These are phyloP conservation scores for Pycnococcus provasolii DNA, from an alignment of 139 green algal genomes.

Conservation along the genomic window DNA sequence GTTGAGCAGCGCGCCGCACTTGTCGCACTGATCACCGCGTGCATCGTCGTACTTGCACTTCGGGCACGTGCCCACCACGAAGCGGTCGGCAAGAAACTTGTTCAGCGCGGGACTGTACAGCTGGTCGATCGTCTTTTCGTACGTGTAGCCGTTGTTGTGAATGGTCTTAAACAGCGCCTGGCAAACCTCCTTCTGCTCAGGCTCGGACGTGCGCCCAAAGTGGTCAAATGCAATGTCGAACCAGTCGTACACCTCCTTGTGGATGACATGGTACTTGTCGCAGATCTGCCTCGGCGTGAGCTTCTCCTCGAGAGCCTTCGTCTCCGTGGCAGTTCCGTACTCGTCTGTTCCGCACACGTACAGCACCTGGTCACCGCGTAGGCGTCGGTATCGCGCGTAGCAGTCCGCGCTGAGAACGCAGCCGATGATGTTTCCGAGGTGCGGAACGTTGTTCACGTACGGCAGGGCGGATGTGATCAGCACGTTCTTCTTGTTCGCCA, in stretches of 20 bases:
- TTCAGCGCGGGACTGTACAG: neutral
- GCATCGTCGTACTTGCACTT: constrained; percentile 86
- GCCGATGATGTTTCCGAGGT: constrained; percentile 98
- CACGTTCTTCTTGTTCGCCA: constrained; percentile 43
- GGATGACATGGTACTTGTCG: constrained; percentile 96
- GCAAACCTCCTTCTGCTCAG: constrained; percentile 54
- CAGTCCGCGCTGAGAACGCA: constrained; percentile 88
- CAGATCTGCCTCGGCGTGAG: constrained; percentile 83
- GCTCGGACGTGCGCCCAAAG: constrained; percentile 83
- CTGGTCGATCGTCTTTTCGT: constrained; percentile 34
- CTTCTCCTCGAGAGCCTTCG: constrained; percentile 92
- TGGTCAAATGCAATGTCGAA: constrained; percentile 92
- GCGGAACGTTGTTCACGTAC: constrained; percentile 99
- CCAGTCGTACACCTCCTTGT: constrained; percentile 87
- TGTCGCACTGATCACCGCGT: constrained; percentile 81
- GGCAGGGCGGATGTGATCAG: constrained; percentile 86
- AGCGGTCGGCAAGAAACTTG: constrained; percentile 84
- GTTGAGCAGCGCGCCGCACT: constrained; percentile 81
- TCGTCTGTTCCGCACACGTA: constrained; percentile 97
- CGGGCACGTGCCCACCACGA: constrained; percentile 85
- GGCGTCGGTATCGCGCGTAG: constrained; percentile 80
- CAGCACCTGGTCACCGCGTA: constrained; percentile 52
- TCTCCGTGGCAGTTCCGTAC: constrained; percentile 96
- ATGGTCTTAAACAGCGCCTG: constrained; percentile 40
- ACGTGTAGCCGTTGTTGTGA: constrained; percentile 8